Conservation (phyloP, 768 basidiomycete genomes). For the Amylocystis lapponica region DNA sequence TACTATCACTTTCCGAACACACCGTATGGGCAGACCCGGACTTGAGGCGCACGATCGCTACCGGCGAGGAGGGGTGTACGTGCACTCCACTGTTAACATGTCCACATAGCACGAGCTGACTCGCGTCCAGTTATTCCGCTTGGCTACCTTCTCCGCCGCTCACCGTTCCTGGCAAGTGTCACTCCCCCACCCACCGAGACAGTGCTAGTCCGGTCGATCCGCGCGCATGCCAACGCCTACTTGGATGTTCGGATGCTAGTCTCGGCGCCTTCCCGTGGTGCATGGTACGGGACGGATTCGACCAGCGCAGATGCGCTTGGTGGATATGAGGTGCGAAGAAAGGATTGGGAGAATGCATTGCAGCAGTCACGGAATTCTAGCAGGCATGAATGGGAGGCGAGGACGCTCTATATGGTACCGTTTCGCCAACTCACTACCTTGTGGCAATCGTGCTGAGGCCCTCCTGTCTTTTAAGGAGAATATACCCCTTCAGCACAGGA, state of each 20-base stretch:
- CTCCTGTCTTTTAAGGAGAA: constrained; percentile 50
- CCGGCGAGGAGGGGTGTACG: constrained; percentile 46
- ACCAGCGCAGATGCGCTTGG: constrained; percentile 31
- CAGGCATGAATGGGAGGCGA: constrained; percentile 52
- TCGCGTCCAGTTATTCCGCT: constrained; percentile 51
- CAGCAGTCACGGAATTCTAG: constrained; percentile 21
- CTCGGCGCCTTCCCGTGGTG: constrained; percentile 33
- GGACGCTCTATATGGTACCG: constrained; percentile 66
- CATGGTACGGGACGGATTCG: constrained; percentile 28
- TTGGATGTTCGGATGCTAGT: constrained; percentile 63
- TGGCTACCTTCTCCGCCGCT: constrained; percentile 41
- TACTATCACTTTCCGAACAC: constrained; percentile 66
- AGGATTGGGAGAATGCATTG: constrained; percentile 32
- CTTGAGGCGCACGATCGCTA: constrained; percentile 38
- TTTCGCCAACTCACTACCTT: not conserved
- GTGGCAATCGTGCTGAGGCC: not conserved
- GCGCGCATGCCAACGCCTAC: constrained; percentile 36
- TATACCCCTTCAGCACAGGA: constrained; percentile 52
- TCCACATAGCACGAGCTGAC: constrained; percentile 6
- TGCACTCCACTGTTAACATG: constrained; percentile 15
- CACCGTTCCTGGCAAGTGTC: constrained; percentile 22
- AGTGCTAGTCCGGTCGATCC: constrained; percentile 52
- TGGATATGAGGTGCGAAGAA: constrained; percentile 63
- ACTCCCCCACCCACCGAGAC: constrained; percentile 36
- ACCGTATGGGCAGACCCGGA: constrained; percentile 59